These are phyloP conservation scores for Daldinia loculata DNA, from an alignment of 495 filamentous ascomycete species.

Conservation along the genomic window DNA sequence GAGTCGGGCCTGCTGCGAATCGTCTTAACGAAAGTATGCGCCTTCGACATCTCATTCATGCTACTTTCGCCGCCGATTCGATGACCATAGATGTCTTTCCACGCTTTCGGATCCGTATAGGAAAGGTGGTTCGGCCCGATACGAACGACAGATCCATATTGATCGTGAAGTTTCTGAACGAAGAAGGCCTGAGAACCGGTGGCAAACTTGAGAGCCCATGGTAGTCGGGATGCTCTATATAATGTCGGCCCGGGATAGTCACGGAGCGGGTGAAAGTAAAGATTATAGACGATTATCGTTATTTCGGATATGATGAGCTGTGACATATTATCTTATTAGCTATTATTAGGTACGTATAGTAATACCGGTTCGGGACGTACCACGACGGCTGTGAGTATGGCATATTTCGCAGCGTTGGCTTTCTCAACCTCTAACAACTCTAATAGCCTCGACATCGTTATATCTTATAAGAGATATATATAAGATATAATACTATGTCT, in stretches of 20 bases:
- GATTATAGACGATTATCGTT: constrained; percentile 51
- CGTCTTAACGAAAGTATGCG: constrained; percentile 27
- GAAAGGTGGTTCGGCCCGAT: constrained; percentile 64
- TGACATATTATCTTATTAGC: constrained; percentile 1
- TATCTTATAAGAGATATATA: neutral
- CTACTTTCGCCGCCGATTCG: constrained; percentile 42
- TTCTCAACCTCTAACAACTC: constrained; percentile 9
- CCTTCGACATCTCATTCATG: constrained; percentile 44
- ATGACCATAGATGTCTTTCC: constrained; percentile 66
- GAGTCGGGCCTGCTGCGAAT: constrained; percentile 31
- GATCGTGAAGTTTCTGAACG: constrained; percentile 53
- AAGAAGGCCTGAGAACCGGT: constrained; percentile 32
- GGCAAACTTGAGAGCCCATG: constrained; percentile 33
- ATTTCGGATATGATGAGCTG: constrained; percentile 27
- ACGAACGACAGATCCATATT: constrained; percentile 61
- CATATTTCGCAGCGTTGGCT: constrained; percentile 23
- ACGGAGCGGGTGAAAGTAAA: constrained; percentile 60
- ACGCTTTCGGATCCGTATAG: constrained; percentile 61
- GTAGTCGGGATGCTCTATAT: constrained; percentile 29
- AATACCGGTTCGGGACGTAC: constrained; percentile 17
- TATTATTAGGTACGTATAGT: neutral
- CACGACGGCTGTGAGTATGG: constrained; percentile 11
- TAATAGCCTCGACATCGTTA: constrained; percentile 10
- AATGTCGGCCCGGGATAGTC: constrained; percentile 60
- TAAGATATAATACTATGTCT: neutral